Conservation (phyloP, 305 asterid genomes). For the Solanum hybrid region DNA sequence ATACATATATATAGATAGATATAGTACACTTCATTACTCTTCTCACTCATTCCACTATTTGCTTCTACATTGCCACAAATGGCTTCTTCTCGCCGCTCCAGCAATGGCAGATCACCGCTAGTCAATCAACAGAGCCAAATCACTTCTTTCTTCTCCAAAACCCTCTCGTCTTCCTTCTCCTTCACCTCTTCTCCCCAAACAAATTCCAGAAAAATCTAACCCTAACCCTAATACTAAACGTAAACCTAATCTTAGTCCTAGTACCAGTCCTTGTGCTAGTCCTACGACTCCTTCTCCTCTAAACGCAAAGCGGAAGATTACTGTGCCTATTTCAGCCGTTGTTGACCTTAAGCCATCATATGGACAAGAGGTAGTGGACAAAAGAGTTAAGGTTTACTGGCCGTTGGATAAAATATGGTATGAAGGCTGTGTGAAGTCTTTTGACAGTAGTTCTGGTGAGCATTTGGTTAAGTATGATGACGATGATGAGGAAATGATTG, state of each 20-base stretch:
- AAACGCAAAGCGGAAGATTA: slow-evolving; percentile 34
- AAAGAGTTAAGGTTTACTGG: slow-evolving; percentile 65
- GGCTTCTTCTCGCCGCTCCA: slow-evolving; percentile 42
- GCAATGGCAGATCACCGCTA: slow-evolving; percentile 85
- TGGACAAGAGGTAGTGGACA: slow-evolving; percentile 55
- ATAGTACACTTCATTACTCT: background rate
- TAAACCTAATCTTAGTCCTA: slow-evolving; percentile 20
- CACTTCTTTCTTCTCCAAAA: slow-evolving; percentile 62
- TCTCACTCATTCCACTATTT: background rate
- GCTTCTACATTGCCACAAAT: slow-evolving; percentile 18
- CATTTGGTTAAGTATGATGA: slow-evolving; percentile 87
- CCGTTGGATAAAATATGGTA: slow-evolving; percentile 82
- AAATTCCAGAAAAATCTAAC: slow-evolving; percentile 15
- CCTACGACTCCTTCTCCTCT: slow-evolving; percentile 44
- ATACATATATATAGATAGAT: background rate
- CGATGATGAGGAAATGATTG: slow-evolving; percentile 63
- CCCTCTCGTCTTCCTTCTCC: slow-evolving; percentile 24
- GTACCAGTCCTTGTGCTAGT: slow-evolving; percentile 23
- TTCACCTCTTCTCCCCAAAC: slow-evolving; percentile 16
- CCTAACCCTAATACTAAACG: slow-evolving; percentile 40
- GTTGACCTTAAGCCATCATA: slow-evolving; percentile 18
- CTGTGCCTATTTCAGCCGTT: slow-evolving; percentile 30
- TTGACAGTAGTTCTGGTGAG: slow-evolving; percentile 53
- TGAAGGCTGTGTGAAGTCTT: slow-evolving; percentile 62
- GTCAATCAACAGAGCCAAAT: slow-evolving; percentile 83